Percentiles rank a stretch among this genome's conserved stretches.
Evolutionary conservation across 2,329 filamentous ascomycete genomes (phyloP).

Genomic region (Fusarium siculi): DNA sequence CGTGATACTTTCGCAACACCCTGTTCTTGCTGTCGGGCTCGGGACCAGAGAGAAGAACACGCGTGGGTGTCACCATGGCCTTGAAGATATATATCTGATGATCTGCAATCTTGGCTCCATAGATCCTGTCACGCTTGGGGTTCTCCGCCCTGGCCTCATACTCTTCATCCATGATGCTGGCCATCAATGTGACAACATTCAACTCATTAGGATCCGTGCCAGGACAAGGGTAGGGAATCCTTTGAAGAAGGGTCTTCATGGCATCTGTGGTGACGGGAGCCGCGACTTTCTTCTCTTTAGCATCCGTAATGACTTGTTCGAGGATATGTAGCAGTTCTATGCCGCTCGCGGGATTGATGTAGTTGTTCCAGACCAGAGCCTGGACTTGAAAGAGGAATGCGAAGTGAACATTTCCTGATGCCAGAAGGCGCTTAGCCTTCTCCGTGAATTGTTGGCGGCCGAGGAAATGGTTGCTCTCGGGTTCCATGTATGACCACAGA

Average conservation of each 20-base stretch:
- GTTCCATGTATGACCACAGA: constrained; percentile 34
- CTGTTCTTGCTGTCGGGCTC: constrained; percentile 76
- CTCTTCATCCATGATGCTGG: constrained; percentile 55
- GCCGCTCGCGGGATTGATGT: constrained; percentile 66
- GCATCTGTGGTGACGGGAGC: constrained; percentile 62
- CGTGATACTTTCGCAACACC: constrained; percentile 72
- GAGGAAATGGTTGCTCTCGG: constrained; percentile 2
- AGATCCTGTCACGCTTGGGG: constrained; percentile 38
- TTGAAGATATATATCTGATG: constrained; percentile 65
- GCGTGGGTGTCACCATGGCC: constrained; percentile 68
- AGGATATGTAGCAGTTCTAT: constrained; percentile 58
- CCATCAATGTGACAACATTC: constrained; percentile 54
- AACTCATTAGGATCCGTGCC: constrained; percentile 57
- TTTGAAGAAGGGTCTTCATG: constrained; percentile 61
- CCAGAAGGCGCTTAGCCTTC: constrained; percentile 42
- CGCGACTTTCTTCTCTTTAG: constrained; percentile 35
- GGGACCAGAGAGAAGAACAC: constrained; percentile 67
- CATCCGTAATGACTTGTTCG: constrained; percentile 42
- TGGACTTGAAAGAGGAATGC: constrained; percentile 70
- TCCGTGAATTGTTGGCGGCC: constrained; percentile 38
- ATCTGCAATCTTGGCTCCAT: constrained; percentile 43
- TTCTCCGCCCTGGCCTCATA: constrained; percentile 45
- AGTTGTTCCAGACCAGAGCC: constrained; percentile 70
- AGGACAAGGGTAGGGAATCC: constrained; percentile 66
- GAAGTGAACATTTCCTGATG: constrained; percentile 53